Percentiles rank a stretch among this genome's conserved stretches.
phyloP scores from a whole-genome alignment of 1,139 yeast species.

The Debaryomycetaceae sp. region DNA sequence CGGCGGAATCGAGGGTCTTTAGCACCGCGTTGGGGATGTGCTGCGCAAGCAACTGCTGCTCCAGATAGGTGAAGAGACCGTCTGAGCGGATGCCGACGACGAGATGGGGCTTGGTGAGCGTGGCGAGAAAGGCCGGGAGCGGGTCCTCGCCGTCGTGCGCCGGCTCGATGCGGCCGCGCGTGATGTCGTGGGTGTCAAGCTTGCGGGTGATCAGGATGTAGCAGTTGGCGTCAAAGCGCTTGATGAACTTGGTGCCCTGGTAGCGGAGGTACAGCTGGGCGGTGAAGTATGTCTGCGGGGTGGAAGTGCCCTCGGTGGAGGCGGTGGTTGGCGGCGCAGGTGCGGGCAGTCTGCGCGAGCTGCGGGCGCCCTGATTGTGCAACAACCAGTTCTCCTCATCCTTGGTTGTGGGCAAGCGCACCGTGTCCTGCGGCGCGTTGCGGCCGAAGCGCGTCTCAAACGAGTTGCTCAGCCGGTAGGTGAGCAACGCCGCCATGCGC shows the following conservation, averaged over 20 bases:
- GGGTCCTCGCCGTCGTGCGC: conserved; percentile 31
- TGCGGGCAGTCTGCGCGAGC: too few relatives aligned
- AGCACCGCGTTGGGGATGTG: conserved; percentile 67
- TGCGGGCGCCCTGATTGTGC: conserved; percentile 35
- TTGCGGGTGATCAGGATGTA: conserved; percentile 91
- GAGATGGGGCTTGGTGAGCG: conserved; percentile 68
- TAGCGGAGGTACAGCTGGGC: conserved; percentile 93
- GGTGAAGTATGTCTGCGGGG: conserved; percentile 85
- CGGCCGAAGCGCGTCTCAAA: conserved; percentile 91
- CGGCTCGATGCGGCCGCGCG: conserved; percentile 61
- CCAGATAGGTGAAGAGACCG: conserved; percentile 87
- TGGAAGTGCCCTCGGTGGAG: too few relatives aligned
- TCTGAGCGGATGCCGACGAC: conserved; percentile 89
- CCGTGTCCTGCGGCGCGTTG: conserved; percentile 43
- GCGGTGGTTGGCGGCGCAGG: too few relatives aligned
- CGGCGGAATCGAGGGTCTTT: conserved; percentile 81
- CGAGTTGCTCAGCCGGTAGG: conserved; percentile 87
- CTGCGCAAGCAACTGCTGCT: conserved; percentile 79
- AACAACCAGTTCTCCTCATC: conserved; percentile 45
- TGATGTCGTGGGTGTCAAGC: conserved; percentile 89
- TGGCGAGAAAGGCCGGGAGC: conserved; percentile 39
- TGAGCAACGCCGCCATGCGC: conserved; percentile 90
- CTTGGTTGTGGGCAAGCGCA: conserved; percentile 33
- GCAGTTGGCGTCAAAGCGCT: conserved; percentile 93
- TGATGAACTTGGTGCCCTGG: conserved; percentile 86